Evolutionary conservation across 441 rosid species (phyloP), one percentile per base, ranked within the genome.

Genomic region (Croton laevigatus): DNA sequence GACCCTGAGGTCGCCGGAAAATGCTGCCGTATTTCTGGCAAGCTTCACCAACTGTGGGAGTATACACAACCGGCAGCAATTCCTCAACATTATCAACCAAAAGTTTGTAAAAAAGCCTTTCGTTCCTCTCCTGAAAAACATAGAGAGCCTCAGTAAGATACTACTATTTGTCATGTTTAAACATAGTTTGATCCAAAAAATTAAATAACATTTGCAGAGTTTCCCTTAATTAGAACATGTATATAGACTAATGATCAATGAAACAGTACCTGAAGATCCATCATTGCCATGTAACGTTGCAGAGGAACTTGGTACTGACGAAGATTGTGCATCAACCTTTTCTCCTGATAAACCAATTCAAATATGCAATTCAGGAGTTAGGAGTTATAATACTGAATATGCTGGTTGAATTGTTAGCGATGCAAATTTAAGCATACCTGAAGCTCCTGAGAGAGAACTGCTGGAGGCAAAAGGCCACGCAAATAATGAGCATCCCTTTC

Each of bases 31-130:
- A 94, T 78, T 94, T 94, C 86, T 94, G 97, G 79, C 99, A 92
- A 80, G 99, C 98, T 80, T 95, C 97, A 14, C 97, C 98, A 68
- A 95, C 99, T 4, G 97, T 92, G 42, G 99, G 99, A 75, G 99
- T 95, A 83, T 92, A 95, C 68, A 95, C 98, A 73, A 95, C 88
- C 4, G 99, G 99, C 32, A 95, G 91, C 42, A 92, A 75, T 80
- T 95, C 99, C 88, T 95, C 98, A 17, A 95, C 98, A 54, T 95
- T 88, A 70, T 92, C 99, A 9, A 95, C 81, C 77, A 95, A 82
- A 70, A 92, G 94, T 85, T 92, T 95, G 76, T 95, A 95, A 76
- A 95, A 95, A 64, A 95, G 76, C 80, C 89, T 88, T 79, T 91
- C 94, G 77, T 95, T 95, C 82, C 93, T 86, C 83, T 93, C 98